These are phyloP conservation scores for Cryptococcus amylolentus DNA, from an alignment of 1,284 basidiomycete genomes.

Conservation along the genomic window DNA sequence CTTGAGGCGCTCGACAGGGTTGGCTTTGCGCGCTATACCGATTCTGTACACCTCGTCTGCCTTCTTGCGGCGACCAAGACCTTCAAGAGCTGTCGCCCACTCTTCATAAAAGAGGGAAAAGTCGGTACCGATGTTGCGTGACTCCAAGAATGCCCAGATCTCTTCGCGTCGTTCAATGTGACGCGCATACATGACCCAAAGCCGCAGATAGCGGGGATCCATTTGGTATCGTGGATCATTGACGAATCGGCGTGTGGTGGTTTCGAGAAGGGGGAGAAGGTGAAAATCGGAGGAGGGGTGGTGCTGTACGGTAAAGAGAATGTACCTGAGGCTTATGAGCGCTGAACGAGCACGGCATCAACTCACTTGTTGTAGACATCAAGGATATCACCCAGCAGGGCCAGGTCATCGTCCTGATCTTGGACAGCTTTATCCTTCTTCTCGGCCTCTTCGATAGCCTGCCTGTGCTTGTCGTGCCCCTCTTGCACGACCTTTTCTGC, in stretches of 20 bases:
- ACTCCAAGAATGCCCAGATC: slow-evolving; percentile 71
- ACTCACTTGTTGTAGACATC: slow-evolving; percentile 52
- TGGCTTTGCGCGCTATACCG: slow-evolving; percentile 76
- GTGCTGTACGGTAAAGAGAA: slow-evolving; percentile 53
- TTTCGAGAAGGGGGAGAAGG: slow-evolving; percentile 69
- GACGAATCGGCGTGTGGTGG: slow-evolving; percentile 72
- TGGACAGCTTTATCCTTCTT: slow-evolving; percentile 54
- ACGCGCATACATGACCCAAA: slow-evolving; percentile 79
- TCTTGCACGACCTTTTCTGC: slow-evolving; percentile 49
- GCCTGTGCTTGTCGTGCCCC: slow-evolving; percentile 48
- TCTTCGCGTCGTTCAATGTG: slow-evolving; percentile 59
- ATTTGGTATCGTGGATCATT: slow-evolving; percentile 74
- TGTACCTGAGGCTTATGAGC: slow-evolving; percentile 29
- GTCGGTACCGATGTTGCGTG: slow-evolving; percentile 71
- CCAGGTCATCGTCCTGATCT: slow-evolving; percentile 52
- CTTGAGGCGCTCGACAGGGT: slow-evolving; percentile 81
- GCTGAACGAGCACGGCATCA: slow-evolving; percentile 18
- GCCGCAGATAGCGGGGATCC: slow-evolving; percentile 81
- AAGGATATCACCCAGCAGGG: slow-evolving; percentile 44
- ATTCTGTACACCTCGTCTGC: slow-evolving; percentile 79
- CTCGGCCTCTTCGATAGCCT: slow-evolving; percentile 49
- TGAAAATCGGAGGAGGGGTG: slow-evolving; percentile 62
- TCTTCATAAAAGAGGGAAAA: slow-evolving; percentile 81
- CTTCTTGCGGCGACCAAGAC: slow-evolving; percentile 64
- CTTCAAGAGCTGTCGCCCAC: slow-evolving; percentile 72